A percentile compares a stretch with the other conserved stretches of the same genome.
phyloP scores from a whole-genome alignment of 2,329 filamentous ascomycete genomes.

The Botrytis deweyae region DNA sequence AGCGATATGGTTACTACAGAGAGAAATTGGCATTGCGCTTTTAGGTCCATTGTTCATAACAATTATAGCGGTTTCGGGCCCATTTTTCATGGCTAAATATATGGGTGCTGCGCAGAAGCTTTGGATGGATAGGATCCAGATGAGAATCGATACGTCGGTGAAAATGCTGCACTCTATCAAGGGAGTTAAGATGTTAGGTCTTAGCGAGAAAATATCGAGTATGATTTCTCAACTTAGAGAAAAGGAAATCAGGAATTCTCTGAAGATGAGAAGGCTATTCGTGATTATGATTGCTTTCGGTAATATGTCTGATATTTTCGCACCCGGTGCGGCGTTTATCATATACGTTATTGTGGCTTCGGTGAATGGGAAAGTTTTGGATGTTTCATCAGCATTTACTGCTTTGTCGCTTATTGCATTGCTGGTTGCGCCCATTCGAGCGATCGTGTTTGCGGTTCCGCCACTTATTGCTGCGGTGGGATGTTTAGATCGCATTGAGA shows the following conservation, averaged over 20 bases:
- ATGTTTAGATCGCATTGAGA: neutral
- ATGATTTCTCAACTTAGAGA: neutral
- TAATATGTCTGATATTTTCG: neutral
- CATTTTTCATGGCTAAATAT: neutral
- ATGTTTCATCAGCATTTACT: neutral
- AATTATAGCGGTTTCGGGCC: neutral
- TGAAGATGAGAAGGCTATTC: neutral
- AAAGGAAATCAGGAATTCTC: neutral
- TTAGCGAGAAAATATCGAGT: neutral
- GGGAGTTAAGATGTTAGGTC: neutral
- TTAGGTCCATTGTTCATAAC: neutral
- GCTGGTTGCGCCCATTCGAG: neutral
- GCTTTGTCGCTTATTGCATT: neutral
- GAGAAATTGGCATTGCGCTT: conserved; percentile 36
- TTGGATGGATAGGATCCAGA: neutral
- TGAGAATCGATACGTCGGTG: neutral
- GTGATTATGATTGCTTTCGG: neutral
- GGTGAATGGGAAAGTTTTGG: neutral
- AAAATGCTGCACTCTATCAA: neutral
- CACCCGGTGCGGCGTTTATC: neutral
- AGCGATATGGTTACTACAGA: conserved; percentile 41
- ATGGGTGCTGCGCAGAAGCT: neutral
- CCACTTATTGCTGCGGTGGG: neutral
- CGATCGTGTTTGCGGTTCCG: neutral
- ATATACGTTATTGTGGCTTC: neutral